phyloP scores from a whole-genome alignment of 2,329 filamentous ascomycete species.

The Lecanicillium sp. region DNA sequence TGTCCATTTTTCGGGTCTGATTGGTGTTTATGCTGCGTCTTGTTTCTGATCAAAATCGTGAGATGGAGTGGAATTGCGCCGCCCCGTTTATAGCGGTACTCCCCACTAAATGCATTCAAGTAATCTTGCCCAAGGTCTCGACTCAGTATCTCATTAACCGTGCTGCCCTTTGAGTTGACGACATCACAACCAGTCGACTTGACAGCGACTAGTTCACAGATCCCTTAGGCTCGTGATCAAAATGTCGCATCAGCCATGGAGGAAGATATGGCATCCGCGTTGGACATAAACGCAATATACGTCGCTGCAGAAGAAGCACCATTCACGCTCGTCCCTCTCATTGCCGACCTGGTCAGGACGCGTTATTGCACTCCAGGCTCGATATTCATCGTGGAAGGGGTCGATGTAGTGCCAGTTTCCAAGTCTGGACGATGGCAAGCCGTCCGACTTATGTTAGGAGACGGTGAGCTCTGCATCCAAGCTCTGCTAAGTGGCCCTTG shows the following conservation, averaged over 20 bases:
- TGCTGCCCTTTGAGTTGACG: no score
- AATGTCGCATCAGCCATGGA: slow-evolving; percentile 11
- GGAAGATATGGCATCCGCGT: slow-evolving; percentile 8
- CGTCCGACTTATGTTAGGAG: slow-evolving; percentile 40
- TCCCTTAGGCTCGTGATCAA: no score
- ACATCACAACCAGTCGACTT: not conserved
- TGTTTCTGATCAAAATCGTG: no score
- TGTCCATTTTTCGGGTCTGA: slow-evolving; percentile 36
- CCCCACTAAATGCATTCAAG: no score
- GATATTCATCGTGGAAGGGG: slow-evolving; percentile 39
- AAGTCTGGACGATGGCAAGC: slow-evolving; percentile 30
- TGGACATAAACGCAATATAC: slow-evolving; percentile 20
- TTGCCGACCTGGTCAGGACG: slow-evolving; percentile 40
- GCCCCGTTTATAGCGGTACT: not conserved
- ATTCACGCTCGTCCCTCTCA: slow-evolving; percentile 28
- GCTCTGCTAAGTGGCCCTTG: slow-evolving; percentile 36
- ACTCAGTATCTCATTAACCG: no score
- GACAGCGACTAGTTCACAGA: no score
- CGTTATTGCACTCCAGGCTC: slow-evolving; percentile 37
- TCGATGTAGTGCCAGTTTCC: slow-evolving; percentile 29
- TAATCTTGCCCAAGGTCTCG: no score
- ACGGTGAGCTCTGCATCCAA: slow-evolving; percentile 47
- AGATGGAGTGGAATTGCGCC: not conserved
- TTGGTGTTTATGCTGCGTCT: no score
- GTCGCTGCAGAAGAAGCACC: slow-evolving; percentile 13